Conservation (phyloP, 441 rosid species). For the Bruguiera hainesii region DNA sequence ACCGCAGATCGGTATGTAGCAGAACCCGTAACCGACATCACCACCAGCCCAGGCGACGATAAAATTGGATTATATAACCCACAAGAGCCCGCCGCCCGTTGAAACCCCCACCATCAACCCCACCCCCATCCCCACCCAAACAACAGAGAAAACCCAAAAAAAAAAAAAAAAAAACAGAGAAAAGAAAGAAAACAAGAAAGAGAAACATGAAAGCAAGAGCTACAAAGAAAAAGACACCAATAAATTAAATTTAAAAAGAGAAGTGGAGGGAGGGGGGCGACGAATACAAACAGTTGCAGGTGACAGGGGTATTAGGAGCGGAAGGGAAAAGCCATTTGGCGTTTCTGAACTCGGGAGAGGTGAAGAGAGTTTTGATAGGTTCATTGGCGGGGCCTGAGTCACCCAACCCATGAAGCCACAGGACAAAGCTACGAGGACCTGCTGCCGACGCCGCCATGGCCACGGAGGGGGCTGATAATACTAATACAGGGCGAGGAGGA, state of each 20-base stretch:
- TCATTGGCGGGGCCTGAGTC: conserved; percentile 92
- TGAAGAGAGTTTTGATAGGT: conserved; percentile 66
- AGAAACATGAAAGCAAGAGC: no score
- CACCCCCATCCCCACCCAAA: no score
- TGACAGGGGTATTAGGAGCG: conserved; percentile 68
- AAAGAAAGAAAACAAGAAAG: no score
- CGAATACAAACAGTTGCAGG: conserved; percentile 60
- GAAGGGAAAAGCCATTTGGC: conserved; percentile 83
- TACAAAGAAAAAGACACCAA: neutral
- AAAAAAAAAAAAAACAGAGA: no score
- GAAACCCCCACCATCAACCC: no score
- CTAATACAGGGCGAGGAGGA: conserved; percentile 22
- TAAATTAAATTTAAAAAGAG: neutral
- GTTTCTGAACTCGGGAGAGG: conserved; percentile 46
- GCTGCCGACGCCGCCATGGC: conserved; percentile 22
- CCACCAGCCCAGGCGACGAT: no score
- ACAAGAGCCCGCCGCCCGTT: no score
- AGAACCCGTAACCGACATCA: no score
- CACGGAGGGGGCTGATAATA: conserved; percentile 27
- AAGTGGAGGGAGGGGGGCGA: neutral
- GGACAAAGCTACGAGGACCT: conserved; percentile 58
- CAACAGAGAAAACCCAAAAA: no score
- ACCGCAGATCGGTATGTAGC: no score
- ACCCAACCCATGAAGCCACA: conserved; percentile 90
- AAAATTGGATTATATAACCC: no score